phyloP scores from a whole-genome alignment of 2,329 filamentous ascomycete species.

The Trichoderma aggressivum region DNA sequence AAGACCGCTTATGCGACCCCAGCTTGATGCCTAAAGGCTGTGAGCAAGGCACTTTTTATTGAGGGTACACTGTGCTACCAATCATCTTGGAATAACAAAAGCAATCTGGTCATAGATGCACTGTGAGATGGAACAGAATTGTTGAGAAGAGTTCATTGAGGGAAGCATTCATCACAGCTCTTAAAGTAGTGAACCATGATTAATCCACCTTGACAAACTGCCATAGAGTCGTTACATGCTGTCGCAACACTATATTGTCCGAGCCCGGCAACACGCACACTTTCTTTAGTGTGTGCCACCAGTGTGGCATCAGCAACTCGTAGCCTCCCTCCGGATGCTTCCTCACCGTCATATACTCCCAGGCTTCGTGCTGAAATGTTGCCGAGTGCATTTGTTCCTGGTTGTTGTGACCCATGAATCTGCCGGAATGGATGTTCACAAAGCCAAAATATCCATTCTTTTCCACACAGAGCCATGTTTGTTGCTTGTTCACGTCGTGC shows the following conservation, averaged over 20 bases:
- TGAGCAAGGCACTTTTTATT: not conserved
- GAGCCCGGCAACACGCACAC: not conserved
- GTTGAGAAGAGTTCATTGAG: not conserved
- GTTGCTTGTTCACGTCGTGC: not conserved
- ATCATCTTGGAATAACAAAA: not conserved
- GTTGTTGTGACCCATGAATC: conserved; percentile 18
- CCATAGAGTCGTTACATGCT: conserved; percentile 17
- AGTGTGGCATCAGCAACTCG: conserved; percentile 17
- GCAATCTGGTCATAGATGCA: not conserved
- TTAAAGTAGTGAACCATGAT: not conserved
- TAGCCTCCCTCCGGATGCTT: conserved; percentile 19
- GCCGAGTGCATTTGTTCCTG: not conserved
- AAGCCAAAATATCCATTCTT: conserved; percentile 20
- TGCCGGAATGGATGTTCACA: not conserved
- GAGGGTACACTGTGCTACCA: not conserved
- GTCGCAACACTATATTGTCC: not conserved
- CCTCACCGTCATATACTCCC: conserved; percentile 9
- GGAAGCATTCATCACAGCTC: not conserved
- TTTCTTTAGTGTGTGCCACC: conserved; percentile 14
- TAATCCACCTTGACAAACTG: conserved; percentile 16
- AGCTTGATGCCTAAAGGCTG: not conserved
- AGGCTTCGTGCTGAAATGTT: not conserved
- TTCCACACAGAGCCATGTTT: conserved; percentile 18
- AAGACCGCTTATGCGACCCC: not conserved
- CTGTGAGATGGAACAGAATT: not conserved